These are phyloP conservation scores for Pichia sp. DNA, from an alignment of 1,139 yeast species.

Conservation along the genomic window DNA sequence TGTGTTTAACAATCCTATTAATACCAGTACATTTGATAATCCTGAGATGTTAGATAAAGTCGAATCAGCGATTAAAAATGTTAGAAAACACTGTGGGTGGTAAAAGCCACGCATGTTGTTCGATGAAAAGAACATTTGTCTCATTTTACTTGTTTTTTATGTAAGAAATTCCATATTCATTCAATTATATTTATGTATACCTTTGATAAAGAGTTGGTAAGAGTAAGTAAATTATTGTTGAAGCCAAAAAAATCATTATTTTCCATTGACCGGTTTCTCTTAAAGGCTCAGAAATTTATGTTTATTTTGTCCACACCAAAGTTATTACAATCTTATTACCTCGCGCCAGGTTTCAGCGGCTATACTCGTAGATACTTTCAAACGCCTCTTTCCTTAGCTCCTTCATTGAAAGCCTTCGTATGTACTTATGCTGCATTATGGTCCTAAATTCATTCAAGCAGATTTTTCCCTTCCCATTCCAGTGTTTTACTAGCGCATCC, in stretches of 20 bases:
- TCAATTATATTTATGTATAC: too few species aligned
- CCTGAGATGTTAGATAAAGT: conserved; percentile 5
- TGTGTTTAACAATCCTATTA: background rate
- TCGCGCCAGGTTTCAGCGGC: too few species aligned
- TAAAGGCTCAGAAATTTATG: too few species aligned
- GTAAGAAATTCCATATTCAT: too few species aligned
- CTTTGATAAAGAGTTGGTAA: too few species aligned
- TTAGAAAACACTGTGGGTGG: conserved; percentile 10
- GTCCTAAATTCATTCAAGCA: conserved; percentile 52
- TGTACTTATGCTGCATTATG: too few species aligned
- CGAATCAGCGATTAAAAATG: conserved; percentile 9
- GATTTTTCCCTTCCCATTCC: conserved; percentile 81
- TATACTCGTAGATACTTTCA: background rate
- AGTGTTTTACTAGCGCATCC: conserved; percentile 88
- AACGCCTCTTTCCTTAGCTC: background rate
- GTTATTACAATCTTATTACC: too few species aligned
- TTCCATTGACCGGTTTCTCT: too few species aligned
- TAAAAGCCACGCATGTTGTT: background rate
- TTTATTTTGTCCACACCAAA: too few species aligned
- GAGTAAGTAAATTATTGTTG: too few species aligned
- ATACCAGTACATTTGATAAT: conserved; percentile 1
- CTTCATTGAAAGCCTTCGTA: background rate
- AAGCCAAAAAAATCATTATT: too few species aligned
- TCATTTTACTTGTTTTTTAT: too few species aligned
- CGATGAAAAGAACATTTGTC: background rate